Conservation (phyloP, 805 yeast genomes). For the Diddensiella santjacobensis region DNA sequence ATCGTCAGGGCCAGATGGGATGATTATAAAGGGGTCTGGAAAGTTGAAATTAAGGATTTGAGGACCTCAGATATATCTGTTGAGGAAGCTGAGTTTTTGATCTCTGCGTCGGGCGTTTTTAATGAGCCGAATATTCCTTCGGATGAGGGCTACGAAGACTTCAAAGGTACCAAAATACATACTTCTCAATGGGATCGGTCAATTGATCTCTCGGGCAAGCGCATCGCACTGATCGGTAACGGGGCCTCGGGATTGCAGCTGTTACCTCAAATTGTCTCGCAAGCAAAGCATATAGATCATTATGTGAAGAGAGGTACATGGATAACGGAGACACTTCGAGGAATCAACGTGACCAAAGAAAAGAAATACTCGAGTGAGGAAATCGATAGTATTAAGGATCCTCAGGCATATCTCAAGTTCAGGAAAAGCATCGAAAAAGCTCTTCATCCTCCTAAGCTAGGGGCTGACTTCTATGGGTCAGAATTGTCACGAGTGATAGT, state of each 20-base stretch:
- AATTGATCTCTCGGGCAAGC: slow-evolving; percentile 26
- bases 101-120: slow-evolving; percentile 28
- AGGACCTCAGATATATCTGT: slow-evolving; percentile 12
- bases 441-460: slow-evolving; percentile 1
- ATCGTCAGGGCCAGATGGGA: slow-evolving; percentile 27
- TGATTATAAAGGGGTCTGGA: slow-evolving; percentile 14
- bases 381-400: too few relatives aligned
- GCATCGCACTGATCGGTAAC: slow-evolving; percentile 34
- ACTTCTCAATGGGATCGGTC: slow-evolving; percentile 34
- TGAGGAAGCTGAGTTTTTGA: slow-evolving; percentile 26
- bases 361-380: background rate
- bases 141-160: slow-evolving; percentile 29
- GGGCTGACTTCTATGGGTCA: too few relatives aligned
- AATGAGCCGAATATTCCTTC: slow-evolving; percentile 30
- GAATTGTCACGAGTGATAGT: too few relatives aligned
- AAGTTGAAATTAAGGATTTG: slow-evolving; percentile 12
- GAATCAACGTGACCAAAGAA: background rate
- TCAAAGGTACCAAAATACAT: slow-evolving; percentile 32
- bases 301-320: slow-evolving; percentile 24
- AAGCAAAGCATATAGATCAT: slow-evolving; percentile 24
- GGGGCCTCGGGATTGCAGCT: slow-evolving; percentile 37
- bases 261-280: slow-evolving; percentile 25
- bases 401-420: slow-evolving; percentile 9
- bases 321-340: slow-evolving; percentile 17
- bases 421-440: too few relatives aligned